Evolutionary conservation across 164 flowering plant species (phyloP).

Genomic region (Umbellularia californica): DNA sequence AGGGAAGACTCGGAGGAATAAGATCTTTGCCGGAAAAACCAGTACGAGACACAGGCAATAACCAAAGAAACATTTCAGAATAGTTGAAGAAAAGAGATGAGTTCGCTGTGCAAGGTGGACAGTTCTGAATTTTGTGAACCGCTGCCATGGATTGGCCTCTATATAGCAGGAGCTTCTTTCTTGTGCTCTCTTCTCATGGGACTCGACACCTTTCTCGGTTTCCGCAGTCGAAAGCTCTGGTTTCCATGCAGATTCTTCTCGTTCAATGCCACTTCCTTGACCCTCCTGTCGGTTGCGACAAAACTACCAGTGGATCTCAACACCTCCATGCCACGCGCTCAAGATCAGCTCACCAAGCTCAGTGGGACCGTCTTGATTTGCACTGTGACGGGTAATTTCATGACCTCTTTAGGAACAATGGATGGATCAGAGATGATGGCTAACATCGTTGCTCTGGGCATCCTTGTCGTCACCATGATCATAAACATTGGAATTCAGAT

Average conservation of each 20-base stretch:
- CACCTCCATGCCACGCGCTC: slow-evolving; percentile 46
- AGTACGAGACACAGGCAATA: no score
- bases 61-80: no score
- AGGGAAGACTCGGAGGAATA: no score
- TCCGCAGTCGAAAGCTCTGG: slow-evolving; percentile 44
- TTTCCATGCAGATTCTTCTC: slow-evolving; percentile 57
- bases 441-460: slow-evolving; percentile 50
- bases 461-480: slow-evolving; percentile 46
- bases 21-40: no score
- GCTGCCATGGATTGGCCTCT: slow-evolving; percentile 27
- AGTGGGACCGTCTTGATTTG: slow-evolving; percentile 51
- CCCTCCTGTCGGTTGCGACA: slow-evolving; percentile 37
- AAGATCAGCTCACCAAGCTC: slow-evolving; percentile 60
- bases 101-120: not conserved
- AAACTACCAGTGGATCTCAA: slow-evolving; percentile 62
- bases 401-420: slow-evolving; percentile 61
- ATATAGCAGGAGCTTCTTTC: slow-evolving; percentile 51
- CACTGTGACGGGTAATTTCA: slow-evolving; percentile 44
- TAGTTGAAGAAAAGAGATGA: not conserved
- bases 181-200: slow-evolving; percentile 48
- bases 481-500: slow-evolving; percentile 52
- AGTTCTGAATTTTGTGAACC: slow-evolving; percentile 22
- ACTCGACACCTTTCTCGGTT: slow-evolving; percentile 31
- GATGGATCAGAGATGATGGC: slow-evolving; percentile 31
- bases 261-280: slow-evolving; percentile 53